phyloP scores from a whole-genome alignment of 2,329 filamentous ascomycete genomes.

The Aspergillus fischeri region DNA sequence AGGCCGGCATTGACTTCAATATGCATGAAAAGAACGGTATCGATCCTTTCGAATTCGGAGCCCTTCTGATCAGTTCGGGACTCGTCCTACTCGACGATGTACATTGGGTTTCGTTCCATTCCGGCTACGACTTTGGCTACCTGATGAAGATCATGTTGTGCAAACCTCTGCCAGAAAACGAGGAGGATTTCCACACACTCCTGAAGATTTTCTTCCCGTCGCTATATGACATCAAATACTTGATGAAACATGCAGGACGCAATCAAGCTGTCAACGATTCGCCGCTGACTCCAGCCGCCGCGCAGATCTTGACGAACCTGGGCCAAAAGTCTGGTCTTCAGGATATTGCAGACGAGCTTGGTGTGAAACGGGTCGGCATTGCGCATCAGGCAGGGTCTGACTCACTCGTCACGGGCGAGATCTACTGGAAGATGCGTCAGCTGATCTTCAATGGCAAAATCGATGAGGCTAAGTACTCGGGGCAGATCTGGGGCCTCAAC shows the following conservation, averaged over 20 bases:
- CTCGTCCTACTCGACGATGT: conserved; percentile 83
- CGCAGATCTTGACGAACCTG: conserved; percentile 75
- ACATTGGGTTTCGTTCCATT: conserved; percentile 96
- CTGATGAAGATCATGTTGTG: conserved; percentile 89
- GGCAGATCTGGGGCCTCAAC: conserved; percentile 90
- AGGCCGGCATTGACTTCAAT: conserved; percentile 88
- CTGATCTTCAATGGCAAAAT: conserved; percentile 82
- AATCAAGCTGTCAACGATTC: conserved; percentile 62
- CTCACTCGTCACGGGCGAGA: conserved; percentile 84
- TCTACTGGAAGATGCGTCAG: conserved; percentile 90
- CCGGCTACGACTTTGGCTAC: conserved; percentile 97
- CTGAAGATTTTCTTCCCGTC: conserved; percentile 92
- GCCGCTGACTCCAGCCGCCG: conserved; percentile 60
- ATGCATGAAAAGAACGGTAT: conserved; percentile 84
- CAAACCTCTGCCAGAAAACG: conserved; percentile 78
- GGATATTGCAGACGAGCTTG: conserved; percentile 88
- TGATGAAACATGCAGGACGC: conserved; percentile 83
- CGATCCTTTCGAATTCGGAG: conserved; percentile 81
- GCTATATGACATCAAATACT: conserved; percentile 93
- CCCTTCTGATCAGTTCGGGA: conserved; percentile 85
- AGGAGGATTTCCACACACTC: conserved; percentile 80
- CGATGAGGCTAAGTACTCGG: conserved; percentile 71
- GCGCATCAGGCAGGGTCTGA: conserved; percentile 93
- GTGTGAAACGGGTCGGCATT: conserved; percentile 79
- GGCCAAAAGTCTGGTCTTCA: conserved; percentile 90